These are phyloP conservation scores for Globisporangium polare DNA, from an alignment of 352 stramenopile genomes.

Conservation along the genomic window DNA sequence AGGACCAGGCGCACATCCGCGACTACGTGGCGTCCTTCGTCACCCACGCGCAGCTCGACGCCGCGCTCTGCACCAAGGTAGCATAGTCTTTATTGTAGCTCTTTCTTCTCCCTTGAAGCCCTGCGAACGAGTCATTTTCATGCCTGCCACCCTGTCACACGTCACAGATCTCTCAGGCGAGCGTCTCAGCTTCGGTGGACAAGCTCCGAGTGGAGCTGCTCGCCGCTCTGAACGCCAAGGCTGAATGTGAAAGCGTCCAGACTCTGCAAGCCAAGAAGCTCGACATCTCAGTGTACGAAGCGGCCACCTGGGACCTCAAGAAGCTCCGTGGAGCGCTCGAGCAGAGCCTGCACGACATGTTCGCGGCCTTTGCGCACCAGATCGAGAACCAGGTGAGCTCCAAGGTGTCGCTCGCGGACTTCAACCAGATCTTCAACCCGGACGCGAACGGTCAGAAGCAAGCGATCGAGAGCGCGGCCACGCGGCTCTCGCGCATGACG, in stretches of 20 bases:
- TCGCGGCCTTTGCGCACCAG: conserved; percentile 47
- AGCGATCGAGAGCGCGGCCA: conserved; percentile 41
- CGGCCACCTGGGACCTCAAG: conserved; percentile 44
- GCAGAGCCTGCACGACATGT: conserved; percentile 57
- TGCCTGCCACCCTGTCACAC: neutral
- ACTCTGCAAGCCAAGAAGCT: conserved; percentile 47
- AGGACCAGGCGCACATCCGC: conserved; percentile 29
- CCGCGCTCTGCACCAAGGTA: conserved; percentile 51
- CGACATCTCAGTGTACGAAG: conserved; percentile 61
- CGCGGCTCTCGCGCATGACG: conserved; percentile 46
- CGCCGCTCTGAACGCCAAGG: conserved; percentile 36
- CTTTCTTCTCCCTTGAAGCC: neutral
- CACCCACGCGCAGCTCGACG: conserved; percentile 57
- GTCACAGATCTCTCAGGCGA: conserved; percentile 35
- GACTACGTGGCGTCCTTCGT: conserved; percentile 44
- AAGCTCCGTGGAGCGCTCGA: conserved; percentile 51
- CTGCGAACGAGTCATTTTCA: neutral
- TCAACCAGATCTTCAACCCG: conserved; percentile 60
- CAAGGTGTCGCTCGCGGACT: conserved; percentile 62
- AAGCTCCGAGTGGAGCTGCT: conserved; percentile 28
- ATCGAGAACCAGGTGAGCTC: conserved; percentile 44
- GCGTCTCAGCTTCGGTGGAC: conserved; percentile 30
- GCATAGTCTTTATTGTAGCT: neutral
- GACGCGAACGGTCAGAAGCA: conserved; percentile 44
- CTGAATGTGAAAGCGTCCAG: conserved; percentile 25